phyloP scores from a whole-genome alignment of 768 basidiomycete species.

The Termitomyces sp. region DNA sequence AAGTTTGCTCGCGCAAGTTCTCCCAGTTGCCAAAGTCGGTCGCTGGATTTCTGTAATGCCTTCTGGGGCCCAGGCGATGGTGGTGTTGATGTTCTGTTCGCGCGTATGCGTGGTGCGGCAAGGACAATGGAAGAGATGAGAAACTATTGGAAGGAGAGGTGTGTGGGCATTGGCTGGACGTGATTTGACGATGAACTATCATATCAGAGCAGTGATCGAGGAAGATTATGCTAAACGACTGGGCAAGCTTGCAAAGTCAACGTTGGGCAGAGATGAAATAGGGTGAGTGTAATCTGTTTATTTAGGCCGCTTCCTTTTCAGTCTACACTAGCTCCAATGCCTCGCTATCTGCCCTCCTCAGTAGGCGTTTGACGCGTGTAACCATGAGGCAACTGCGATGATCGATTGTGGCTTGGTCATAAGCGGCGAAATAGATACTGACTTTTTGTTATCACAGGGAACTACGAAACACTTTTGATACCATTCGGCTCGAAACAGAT shows the following conservation, averaged over 20 bases:
- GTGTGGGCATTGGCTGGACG: constrained; percentile 19
- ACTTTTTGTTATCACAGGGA: constrained; percentile 44
- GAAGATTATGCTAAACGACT: constrained; percentile 93
- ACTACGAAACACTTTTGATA: constrained; percentile 74
- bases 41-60: constrained; percentile 90
- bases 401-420: constrained; percentile 2
- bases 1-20: constrained; percentile 58
- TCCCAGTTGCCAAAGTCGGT: constrained; percentile 39
- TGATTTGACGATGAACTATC: constrained; percentile 3
- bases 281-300: constrained; percentile 56
- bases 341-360: background rate
- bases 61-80: constrained; percentile 91
- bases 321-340: background rate
- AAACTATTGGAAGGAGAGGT: constrained; percentile 94
- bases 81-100: constrained; percentile 87
- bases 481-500: constrained; percentile 77
- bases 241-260: constrained; percentile 66
- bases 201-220: constrained; percentile 74
- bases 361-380: background rate
- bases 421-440: background rate
- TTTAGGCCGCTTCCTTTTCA: background rate
- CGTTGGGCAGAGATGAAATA: constrained; percentile 86
- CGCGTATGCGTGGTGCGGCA: constrained; percentile 79
- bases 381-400: background rate
- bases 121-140: constrained; percentile 87